phyloP scores from a whole-genome alignment of 176 grass and related monocot genomes.

The Hyparrhenia diplandra region DNA sequence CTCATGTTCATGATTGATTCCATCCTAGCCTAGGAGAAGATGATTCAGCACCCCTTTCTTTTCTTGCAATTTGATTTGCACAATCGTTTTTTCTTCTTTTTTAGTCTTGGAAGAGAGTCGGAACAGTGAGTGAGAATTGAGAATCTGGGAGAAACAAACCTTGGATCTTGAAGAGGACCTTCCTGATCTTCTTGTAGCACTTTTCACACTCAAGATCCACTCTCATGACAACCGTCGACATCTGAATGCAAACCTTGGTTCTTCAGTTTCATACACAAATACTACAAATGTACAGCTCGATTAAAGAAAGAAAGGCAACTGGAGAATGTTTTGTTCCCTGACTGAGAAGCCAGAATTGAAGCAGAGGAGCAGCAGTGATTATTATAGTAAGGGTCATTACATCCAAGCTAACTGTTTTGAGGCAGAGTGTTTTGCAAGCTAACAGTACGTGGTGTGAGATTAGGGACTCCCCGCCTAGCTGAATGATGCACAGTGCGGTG shows the following conservation, averaged over 20 bases:
- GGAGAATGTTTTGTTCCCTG: not conserved
- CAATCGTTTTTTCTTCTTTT: no score
- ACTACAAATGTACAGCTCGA: no score
- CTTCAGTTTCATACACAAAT: not conserved
- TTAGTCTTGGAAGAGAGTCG: no score
- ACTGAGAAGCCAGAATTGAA: no score
- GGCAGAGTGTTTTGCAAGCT: not conserved
- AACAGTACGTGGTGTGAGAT: not conserved
- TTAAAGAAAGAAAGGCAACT: no score
- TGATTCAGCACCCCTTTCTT: no score
- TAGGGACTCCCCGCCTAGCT: no score
- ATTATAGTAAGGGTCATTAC: not conserved
- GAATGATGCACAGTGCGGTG: not conserved
- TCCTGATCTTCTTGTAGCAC: conserved; percentile 90
- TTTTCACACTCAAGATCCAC: conserved; percentile 62
- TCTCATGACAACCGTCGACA: conserved; percentile 54
- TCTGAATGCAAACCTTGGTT: conserved; percentile 8
- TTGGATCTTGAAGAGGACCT: conserved; percentile 79
- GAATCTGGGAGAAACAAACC: conserved; percentile 15
- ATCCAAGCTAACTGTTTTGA: not conserved
- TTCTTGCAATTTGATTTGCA: no score
- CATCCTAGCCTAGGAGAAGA: no score
- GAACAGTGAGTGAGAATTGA: no score
- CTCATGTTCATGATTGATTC: no score
- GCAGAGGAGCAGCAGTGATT: not conserved